Evolutionary conservation across 2,329 filamentous ascomycete genomes (phyloP), one percentile per base, ranked within the genome.

Genomic region (Exophiala phaeomuriformis): DNA sequence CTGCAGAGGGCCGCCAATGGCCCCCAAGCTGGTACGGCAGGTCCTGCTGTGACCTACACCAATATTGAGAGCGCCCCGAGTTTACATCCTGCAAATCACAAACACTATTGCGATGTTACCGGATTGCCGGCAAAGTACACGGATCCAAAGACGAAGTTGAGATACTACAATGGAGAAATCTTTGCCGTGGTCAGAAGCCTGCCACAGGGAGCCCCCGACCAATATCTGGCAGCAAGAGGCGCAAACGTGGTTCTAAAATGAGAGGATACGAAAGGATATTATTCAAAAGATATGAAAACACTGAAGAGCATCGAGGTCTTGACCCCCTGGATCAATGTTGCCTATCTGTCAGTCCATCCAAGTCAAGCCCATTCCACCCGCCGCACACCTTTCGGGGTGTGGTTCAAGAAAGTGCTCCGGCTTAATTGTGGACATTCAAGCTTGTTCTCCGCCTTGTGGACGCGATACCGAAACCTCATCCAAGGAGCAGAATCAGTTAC

Each of bases 301-400:
- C 8, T 39, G 48, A 40, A 10, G 10, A 3, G 5, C 12, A 31
- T 27, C 5, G 27, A 32, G 29, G 27, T 10, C 7, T 29, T 35
- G 7, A 45, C 9, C n/a, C 50, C 19, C 43, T 19, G 19, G 19
- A 19, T 19, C 19, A 19, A 19, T 9, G 37, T 27, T 28, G 31
- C 37, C 10, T 7, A 47, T 8, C 44, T 91, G 87, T 93, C 73
- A 77, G 86, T 85, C 80, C 86, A 84, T 82, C 87, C 87, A 88
- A 95, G 88, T 95, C 90, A 95, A 95, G 81, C 88, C 76, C 79
- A 84, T 82, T 85, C 88, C 86, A 95, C 83, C 84, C 88, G 86
- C 82, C 83, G 76, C 73, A 70, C 70, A 77, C 81, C 86, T 94
- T 74, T 95, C 87, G 76, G 81, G 74, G 76, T 77, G 78, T 82